phyloP scores from a whole-genome alignment of 768 basidiomycete species.

The Gloeopeniophorella convolvens region DNA sequence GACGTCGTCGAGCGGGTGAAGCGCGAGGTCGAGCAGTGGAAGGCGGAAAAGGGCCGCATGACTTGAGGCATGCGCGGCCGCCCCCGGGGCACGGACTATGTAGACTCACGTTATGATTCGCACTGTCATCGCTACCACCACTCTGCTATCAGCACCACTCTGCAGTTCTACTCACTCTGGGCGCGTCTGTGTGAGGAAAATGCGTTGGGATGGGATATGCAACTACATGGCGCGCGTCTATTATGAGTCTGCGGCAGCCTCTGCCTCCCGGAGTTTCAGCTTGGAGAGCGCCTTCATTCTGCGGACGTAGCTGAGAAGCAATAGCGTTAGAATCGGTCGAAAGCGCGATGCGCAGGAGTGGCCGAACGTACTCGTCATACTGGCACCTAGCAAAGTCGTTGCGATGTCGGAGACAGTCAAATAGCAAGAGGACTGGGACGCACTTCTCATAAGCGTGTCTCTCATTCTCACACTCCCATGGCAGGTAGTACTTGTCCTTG shows the following conservation, averaged over 20 bases:
- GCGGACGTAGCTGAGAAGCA: conserved; percentile 60
- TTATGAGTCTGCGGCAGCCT: conserved; percentile 29
- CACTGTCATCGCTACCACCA: neutral
- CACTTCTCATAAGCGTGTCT: conserved; percentile 82
- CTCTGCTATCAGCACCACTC: conserved; percentile 5
- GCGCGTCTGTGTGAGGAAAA: neutral
- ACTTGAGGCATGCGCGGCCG: conserved; percentile 24
- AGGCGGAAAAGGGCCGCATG: conserved; percentile 30
- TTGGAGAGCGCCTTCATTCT: conserved; percentile 82
- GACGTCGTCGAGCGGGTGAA: conserved; percentile 61
- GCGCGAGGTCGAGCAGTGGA: conserved; percentile 42
- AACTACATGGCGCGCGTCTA: conserved; percentile 4
- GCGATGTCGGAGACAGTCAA: neutral
- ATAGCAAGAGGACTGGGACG: conserved; percentile 25
- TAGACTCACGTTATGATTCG: neutral
- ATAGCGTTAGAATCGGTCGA: conserved; percentile 3
- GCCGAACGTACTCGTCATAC: conserved; percentile 70
- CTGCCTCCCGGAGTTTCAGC: conserved; percentile 47
- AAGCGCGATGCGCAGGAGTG: neutral
- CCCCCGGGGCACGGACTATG: too few relatives aligned
- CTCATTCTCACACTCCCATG: conserved; percentile 95
- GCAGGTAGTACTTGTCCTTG: conserved; percentile 65
- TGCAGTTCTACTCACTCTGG: neutral
- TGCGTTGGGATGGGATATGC: neutral
- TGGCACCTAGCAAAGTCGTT: conserved; percentile 60